Evolutionary conservation across 2,329 filamentous ascomycete genomes (phyloP), one percentile per base, ranked within the genome.

Genomic region (Penicillium polonicum): DNA sequence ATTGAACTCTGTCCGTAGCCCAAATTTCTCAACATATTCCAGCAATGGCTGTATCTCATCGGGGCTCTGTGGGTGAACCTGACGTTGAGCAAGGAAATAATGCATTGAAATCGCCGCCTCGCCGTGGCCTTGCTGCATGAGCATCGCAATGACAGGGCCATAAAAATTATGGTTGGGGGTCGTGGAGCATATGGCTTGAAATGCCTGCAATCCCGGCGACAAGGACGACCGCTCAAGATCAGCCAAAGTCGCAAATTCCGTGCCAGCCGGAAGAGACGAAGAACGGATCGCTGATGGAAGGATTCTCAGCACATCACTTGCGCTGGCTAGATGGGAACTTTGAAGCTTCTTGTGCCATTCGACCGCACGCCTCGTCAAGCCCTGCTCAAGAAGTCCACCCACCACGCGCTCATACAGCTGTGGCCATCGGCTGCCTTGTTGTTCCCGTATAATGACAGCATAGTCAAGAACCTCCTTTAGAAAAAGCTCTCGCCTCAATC

Each of bases 81-180:
- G 65, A 42, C 70, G 68, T 25, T 68, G 59, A 21, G 79, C 53
- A 10, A 83, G 65, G 50, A 78, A 76, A 29, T 70, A 64, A 62
- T 83, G 81, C 78, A 82, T 80, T 19, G 69, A 67, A 9, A 79
- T 64, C 31, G 79, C 79, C 54, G 75, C 66, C 21, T 74, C 63
- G 49, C 73, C 69, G 39, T 74, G 63, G 25, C 74, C 71, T 36
- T 69, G 66, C 7, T 69, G 62, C 63, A 77, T 74, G 2, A 83
- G 65, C 19, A 62, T 60, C 17, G 75, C 69, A 27, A 83, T 72
- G n/a, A 79, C 65, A 25, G 68, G 70, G 3, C 67, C 67, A 61
- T 83, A 83, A 9, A 80, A 72, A 43, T 73, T 72, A 48, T 75
- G 73, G 43, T 73, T 68, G 5, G 69, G 60, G 12, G 70, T 68